These are phyloP conservation scores for Neonectria faginata DNA, from an alignment of 2,329 filamentous ascomycete genomes.

Conservation along the genomic window DNA sequence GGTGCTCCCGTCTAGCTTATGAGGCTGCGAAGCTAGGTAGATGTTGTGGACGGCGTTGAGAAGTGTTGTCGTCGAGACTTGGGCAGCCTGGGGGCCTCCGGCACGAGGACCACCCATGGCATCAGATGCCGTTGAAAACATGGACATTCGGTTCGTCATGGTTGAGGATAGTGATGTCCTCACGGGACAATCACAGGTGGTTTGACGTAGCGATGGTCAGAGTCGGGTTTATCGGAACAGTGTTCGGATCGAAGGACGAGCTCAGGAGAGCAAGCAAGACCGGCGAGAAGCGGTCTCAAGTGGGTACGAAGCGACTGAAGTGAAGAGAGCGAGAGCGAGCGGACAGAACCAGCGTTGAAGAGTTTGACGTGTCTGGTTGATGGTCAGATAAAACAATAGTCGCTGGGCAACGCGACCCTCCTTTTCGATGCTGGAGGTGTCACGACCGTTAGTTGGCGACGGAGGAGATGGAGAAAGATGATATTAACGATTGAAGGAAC, in stretches of 20 bases:
- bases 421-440: constrained; percentile 40
- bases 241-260: constrained; percentile 27
- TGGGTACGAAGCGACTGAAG: constrained; percentile 30
- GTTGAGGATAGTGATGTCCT: constrained; percentile 49
- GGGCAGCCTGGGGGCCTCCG: constrained; percentile 75
- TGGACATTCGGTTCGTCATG: constrained; percentile 75
- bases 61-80: constrained; percentile 92
- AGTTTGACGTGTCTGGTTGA: constrained; percentile 31
- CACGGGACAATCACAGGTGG: constrained; percentile 54
- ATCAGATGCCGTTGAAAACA: constrained; percentile 76
- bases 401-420: constrained; percentile 48
- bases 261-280: constrained; percentile 25
- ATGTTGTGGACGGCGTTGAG: constrained; percentile 92
- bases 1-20: constrained; percentile 87
- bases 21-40: constrained; percentile 85
- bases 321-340: constrained; percentile 33
- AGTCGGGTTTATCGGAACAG: constrained; percentile 28
- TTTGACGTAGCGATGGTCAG: constrained; percentile 32
- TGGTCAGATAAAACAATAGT: constrained; percentile 38
- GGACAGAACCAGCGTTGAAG: constrained; percentile 25
- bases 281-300: constrained; percentile 14
- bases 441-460: constrained; percentile 31
- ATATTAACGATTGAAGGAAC: constrained; percentile 54
- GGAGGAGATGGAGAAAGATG: constrained; percentile 30
- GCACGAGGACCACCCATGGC: constrained; percentile 68